Conservation (phyloP, 768 basidiomycete genomes). For the Leccinum ochraceum region DNA sequence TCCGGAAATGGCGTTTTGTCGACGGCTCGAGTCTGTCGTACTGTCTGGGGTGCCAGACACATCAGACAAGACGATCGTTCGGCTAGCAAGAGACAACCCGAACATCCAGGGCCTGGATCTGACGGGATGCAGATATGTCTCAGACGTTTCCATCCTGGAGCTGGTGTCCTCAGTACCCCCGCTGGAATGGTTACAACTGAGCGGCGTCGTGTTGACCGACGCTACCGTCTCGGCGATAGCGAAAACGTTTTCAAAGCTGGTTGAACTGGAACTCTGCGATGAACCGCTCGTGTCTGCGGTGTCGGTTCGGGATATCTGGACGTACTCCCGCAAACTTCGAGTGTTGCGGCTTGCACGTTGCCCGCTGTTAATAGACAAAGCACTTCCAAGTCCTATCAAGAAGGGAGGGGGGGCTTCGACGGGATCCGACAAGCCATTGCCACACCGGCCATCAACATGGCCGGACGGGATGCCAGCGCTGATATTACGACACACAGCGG, state of each 20-base stretch:
- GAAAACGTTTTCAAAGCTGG: conserved; percentile 70
- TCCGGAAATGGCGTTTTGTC: conserved; percentile 54
- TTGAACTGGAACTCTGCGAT: conserved; percentile 78
- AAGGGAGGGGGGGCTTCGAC: conserved; percentile 31
- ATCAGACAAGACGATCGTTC: conserved; percentile 67
- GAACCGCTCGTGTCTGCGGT: conserved; percentile 67
- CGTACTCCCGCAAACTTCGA: conserved; percentile 75
- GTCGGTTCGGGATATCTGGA: conserved; percentile 80
- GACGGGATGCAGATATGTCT: conserved; percentile 70
- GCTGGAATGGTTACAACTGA: conserved; percentile 75
- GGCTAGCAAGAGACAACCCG: conserved; percentile 60
- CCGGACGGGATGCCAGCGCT: conserved; percentile 64
- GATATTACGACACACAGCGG: conserved; percentile 61
- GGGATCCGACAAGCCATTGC: conserved; percentile 49
- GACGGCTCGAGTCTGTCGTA: conserved; percentile 65
- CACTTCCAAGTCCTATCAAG: conserved; percentile 60
- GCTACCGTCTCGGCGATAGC: conserved; percentile 66
- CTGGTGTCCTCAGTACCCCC: conserved; percentile 67
- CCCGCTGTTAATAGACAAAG: conserved; percentile 71
- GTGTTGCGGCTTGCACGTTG: conserved; percentile 80
- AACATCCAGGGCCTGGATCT: conserved; percentile 77
- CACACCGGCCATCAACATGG: conserved; percentile 59
- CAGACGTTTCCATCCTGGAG: conserved; percentile 75
- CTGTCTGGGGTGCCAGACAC: conserved; percentile 68
- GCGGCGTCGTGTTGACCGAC: conserved; percentile 63